Evolutionary conservation across 345 rosid species (phyloP).

Genomic region (Salix purpurea): DNA sequence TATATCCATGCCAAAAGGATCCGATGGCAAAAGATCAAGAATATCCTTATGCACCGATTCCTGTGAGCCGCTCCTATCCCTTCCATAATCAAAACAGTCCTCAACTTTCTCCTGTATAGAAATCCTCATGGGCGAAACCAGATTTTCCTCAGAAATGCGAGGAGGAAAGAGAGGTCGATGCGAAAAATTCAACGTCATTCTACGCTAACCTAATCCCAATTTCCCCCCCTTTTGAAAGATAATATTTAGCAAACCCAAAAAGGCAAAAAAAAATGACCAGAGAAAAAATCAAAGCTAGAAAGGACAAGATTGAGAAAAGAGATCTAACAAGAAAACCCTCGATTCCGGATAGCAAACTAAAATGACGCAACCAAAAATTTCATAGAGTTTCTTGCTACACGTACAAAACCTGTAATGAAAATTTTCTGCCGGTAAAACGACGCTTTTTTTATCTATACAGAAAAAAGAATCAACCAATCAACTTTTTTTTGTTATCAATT

Average conservation of each 20-base stretch:
- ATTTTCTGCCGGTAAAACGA: neutral
- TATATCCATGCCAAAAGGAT: slow-evolving; percentile 96
- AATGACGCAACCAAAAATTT: slow-evolving; percentile 33
- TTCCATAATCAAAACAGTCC: slow-evolving; percentile 60
- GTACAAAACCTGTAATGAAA: neutral
- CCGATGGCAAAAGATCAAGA: slow-evolving; percentile 81
- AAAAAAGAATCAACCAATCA: slow-evolving; percentile 11
- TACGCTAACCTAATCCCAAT: neutral
- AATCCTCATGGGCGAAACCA: slow-evolving; percentile 64
- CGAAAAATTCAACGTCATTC: slow-evolving; percentile 86
- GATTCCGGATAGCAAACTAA: slow-evolving; percentile 34
- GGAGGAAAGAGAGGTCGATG: slow-evolving; percentile 58
- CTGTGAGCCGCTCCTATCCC: slow-evolving; percentile 51
- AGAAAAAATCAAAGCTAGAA: neutral
- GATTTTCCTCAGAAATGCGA: slow-evolving; percentile 59
- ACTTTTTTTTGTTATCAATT: neutral
- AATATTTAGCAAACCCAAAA: neutral
- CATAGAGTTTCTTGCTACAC: slow-evolving; percentile 25
- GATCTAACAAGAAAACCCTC: slow-evolving; percentile 31
- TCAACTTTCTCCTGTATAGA: slow-evolving; percentile 51
- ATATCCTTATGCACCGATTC: slow-evolving; percentile 70
- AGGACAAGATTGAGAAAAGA: neutral
- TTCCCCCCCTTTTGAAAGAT: neutral
- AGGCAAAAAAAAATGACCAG: neutral
- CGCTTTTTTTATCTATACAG: neutral